Conservation (phyloP, 768 basidiomycete genomes). For the Panaeolus papilionaceus region DNA sequence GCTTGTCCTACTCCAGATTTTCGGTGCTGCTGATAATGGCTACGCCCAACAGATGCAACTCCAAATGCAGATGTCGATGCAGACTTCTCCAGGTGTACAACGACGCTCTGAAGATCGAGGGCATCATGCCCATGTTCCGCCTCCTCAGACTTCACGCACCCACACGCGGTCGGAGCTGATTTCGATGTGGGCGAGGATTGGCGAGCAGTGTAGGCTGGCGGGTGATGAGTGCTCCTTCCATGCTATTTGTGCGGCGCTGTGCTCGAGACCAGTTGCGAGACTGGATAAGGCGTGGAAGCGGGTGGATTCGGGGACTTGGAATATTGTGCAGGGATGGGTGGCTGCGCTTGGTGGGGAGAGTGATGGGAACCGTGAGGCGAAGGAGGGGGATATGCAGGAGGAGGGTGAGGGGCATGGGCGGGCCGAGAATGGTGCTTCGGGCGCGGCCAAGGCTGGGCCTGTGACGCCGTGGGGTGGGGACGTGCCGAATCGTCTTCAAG, state of each 20-base stretch:
- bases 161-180: conserved; percentile 79
- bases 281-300: conserved; percentile 84
- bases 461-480: conserved; percentile 77
- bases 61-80: conserved; percentile 11
- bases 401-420: conserved; percentile 13
- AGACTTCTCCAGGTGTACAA: conserved; percentile 36
- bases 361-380: background rate
- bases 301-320: conserved; percentile 63
- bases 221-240: conserved; percentile 86
- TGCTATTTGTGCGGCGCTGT: conserved; percentile 74
- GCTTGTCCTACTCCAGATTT: conserved; percentile 71
- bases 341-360: conserved; percentile 8
- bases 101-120: conserved; percentile 40
- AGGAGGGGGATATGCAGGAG: conserved; percentile 1
- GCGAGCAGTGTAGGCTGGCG: conserved; percentile 70
- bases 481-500: conserved; percentile 49
- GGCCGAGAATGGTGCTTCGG: background rate
- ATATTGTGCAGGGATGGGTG: conserved; percentile 73
- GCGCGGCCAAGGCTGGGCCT: conserved; percentile 22
- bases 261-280: conserved; percentile 75
- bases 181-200: conserved; percentile 73
- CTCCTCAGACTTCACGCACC: conserved; percentile 55
- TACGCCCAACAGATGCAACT: conserved; percentile 1
- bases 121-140: background rate
- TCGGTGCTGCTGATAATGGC: conserved; percentile 54